Conservation (phyloP, 2,329 filamentous ascomycete genomes). For the Exophiala spinifera region DNA sequence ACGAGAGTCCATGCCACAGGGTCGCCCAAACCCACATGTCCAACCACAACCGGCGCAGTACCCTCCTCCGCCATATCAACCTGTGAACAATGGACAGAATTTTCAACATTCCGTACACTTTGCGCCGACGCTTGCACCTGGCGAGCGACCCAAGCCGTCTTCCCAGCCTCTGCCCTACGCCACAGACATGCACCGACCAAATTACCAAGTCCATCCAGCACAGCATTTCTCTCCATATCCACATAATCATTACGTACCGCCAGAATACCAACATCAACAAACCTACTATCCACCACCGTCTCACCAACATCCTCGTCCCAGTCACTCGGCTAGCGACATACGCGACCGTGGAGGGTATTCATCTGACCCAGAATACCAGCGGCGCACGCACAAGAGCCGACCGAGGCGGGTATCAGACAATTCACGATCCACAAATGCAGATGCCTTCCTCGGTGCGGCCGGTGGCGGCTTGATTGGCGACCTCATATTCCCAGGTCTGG, state of each 20-base stretch:
- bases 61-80: slow-evolving; percentile 26
- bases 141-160: slow-evolving; percentile 21
- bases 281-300: slow-evolving; percentile 4
- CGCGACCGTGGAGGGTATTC: slow-evolving; percentile 18
- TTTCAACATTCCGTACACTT: slow-evolving; percentile 24
- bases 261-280: slow-evolving; percentile 16
- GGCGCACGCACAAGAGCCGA: slow-evolving; percentile 22
- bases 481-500: slow-evolving; percentile 30
- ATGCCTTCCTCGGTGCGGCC: slow-evolving; percentile 28
- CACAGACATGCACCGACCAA: slow-evolving; percentile 17
- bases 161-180: slow-evolving; percentile 11
- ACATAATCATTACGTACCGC: slow-evolving; percentile 13
- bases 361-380: slow-evolving; percentile 28
- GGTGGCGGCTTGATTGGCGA: slow-evolving; percentile 30
- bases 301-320: slow-evolving; percentile 4
- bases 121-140: slow-evolving; percentile 7
- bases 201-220: slow-evolving; percentile 9
- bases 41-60: slow-evolving; percentile 11
- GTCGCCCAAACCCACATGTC: slow-evolving; percentile 14
- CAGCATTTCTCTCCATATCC: slow-evolving; percentile 14
- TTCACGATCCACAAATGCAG: slow-evolving; percentile 26
- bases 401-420: slow-evolving; percentile 17
- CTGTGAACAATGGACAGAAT: slow-evolving; percentile 12
- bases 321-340: slow-evolving; percentile 6
- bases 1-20: slow-evolving; percentile 7